Evolutionary conservation across 495 filamentous ascomycete genomes (phyloP).

Genomic region (Xylaria acuta): DNA sequence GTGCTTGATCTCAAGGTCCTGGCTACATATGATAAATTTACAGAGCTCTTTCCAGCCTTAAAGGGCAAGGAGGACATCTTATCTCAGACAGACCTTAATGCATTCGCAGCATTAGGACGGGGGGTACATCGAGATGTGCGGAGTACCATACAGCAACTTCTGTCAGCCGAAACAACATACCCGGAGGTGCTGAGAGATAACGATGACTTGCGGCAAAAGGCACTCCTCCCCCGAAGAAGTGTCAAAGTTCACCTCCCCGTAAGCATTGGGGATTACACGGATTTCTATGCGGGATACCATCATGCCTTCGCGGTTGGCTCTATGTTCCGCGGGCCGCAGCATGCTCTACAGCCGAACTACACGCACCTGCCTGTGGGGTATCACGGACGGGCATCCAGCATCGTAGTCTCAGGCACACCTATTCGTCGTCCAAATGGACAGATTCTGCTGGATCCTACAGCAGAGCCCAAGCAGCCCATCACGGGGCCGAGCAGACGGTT

Average conservation of each 20-base stretch:
- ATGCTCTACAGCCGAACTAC: slow-evolving; percentile 90
- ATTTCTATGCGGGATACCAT: slow-evolving; percentile 93
- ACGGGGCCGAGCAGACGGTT: slow-evolving; percentile 70
- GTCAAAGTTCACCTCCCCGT: slow-evolving; percentile 82
- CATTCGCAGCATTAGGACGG: slow-evolving; percentile 79
- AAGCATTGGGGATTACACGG: slow-evolving; percentile 93
- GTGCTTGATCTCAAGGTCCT: slow-evolving; percentile 79
- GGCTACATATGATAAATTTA: slow-evolving; percentile 62
- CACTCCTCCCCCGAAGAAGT: slow-evolving; percentile 57
- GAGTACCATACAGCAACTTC: slow-evolving; percentile 73
- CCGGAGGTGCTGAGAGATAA: slow-evolving; percentile 46
- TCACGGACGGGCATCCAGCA: slow-evolving; percentile 79
- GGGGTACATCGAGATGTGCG: slow-evolving; percentile 75
- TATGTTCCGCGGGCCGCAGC: slow-evolving; percentile 81
- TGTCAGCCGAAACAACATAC: slow-evolving; percentile 58
- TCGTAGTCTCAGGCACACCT: slow-evolving; percentile 77
- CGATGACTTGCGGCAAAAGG: slow-evolving; percentile 35
- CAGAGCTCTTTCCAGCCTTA: slow-evolving; percentile 61
- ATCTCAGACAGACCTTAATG: slow-evolving; percentile 74
- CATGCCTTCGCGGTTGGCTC: slow-evolving; percentile 84
- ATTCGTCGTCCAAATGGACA: slow-evolving; percentile 84
- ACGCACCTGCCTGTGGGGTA: slow-evolving; percentile 90
- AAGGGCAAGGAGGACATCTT: slow-evolving; percentile 67
- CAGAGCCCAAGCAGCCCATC: slow-evolving; percentile 62
- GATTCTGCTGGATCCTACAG: slow-evolving; percentile 69